Evolutionary conservation across 306 rosid species (phyloP).

Genomic region (Vigna radiata): DNA sequence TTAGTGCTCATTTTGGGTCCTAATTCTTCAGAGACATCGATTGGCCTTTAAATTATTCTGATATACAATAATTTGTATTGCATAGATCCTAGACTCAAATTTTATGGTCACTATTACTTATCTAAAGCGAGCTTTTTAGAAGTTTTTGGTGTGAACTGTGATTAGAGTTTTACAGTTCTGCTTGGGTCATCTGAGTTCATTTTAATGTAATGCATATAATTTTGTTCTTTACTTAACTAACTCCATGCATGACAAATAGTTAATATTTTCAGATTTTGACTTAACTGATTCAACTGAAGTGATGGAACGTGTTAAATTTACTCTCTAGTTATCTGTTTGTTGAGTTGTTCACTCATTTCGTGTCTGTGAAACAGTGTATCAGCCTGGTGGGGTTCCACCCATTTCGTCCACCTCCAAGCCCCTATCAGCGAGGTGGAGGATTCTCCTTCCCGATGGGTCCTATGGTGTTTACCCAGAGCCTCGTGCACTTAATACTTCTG

Average conservation of each 20-base stretch:
- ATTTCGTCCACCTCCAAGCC: slow-evolving; percentile 78
- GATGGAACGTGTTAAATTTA: neutral
- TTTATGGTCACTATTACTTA: neutral
- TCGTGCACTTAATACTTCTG: slow-evolving; percentile 55
- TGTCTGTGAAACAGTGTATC: slow-evolving; percentile 61
- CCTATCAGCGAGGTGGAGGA: slow-evolving; percentile 73
- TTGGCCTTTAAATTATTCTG: neutral
- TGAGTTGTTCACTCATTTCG: slow-evolving; percentile 13
- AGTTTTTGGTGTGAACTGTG: neutral
- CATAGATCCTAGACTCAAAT: neutral
- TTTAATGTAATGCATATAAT: neutral
- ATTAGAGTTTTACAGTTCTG: too few relatives aligned
- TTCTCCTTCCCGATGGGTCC: slow-evolving; percentile 82
- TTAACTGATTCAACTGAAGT: neutral
- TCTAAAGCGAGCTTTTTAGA: neutral
- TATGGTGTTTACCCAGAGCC: slow-evolving; percentile 73
- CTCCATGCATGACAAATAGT: neutral
- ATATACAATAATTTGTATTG: too few relatives aligned
- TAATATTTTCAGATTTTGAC: neutral
- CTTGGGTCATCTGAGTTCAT: neutral
- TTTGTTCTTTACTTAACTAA: neutral
- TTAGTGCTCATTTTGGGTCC: neutral
- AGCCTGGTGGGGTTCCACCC: slow-evolving; percentile 73
- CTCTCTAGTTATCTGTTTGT: slow-evolving; percentile 9
- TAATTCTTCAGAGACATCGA: neutral